Evolutionary conservation across 1,284 basidiomycete species (phyloP).

Genomic region (Golubevia pallescens): DNA sequence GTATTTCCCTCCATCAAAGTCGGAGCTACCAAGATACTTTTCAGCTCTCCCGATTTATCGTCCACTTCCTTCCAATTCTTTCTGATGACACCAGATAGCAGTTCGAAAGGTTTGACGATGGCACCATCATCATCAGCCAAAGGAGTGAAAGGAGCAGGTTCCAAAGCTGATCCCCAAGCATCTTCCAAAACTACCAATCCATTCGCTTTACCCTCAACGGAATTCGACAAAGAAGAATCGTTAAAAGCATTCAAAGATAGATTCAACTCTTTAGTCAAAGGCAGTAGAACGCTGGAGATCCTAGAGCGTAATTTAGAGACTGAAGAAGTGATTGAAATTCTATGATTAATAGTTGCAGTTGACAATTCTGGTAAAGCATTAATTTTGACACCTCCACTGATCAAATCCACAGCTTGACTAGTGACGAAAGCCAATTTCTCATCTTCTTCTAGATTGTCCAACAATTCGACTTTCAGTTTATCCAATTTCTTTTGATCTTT

Average conservation of each 20-base stretch:
- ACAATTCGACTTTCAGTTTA: slow-evolving; percentile 6
- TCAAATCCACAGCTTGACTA: slow-evolving; percentile 63
- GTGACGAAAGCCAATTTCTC: slow-evolving; percentile 46
- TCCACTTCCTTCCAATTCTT: slow-evolving; percentile 8
- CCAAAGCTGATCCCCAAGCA: neutral
- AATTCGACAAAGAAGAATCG: slow-evolving; percentile 18
- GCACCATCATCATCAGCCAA: neutral
- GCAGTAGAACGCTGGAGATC: slow-evolving; percentile 38
- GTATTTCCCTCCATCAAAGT: slow-evolving; percentile 56
- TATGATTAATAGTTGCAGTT: slow-evolving; percentile 60
- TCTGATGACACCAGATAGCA: slow-evolving; percentile 21
- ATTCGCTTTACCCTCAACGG: neutral
- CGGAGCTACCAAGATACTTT: slow-evolving; percentile 39
- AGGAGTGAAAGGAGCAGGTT: slow-evolving; percentile 4
- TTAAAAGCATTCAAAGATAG: slow-evolving; percentile 60
- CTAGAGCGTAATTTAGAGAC: slow-evolving; percentile 50
- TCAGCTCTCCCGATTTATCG: slow-evolving; percentile 1
- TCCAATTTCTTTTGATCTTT: slow-evolving; percentile 48
- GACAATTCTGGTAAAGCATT: slow-evolving; percentile 64
- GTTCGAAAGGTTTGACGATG: slow-evolving; percentile 15
- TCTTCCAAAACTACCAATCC: slow-evolving; percentile 1
- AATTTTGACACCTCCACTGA: slow-evolving; percentile 62
- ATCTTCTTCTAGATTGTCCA: neutral
- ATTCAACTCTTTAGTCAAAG: slow-evolving; percentile 52
- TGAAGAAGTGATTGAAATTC: slow-evolving; percentile 56